Evolutionary conservation across 78 protist genomes (phyloP).

Genomic region (Dictyostelium intermedium): DNA sequence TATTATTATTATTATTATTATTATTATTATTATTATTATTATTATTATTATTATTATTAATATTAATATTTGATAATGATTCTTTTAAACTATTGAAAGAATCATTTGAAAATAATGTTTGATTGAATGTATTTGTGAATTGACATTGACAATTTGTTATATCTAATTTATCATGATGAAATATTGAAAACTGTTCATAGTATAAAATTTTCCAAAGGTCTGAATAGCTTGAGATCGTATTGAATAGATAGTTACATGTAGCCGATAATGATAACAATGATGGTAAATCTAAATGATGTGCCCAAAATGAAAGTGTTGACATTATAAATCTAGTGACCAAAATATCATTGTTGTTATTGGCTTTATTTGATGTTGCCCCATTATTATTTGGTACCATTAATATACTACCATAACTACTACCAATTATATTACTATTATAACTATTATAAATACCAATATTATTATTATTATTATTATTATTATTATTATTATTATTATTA

Average conservation of each 20-base stretch:
- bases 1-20: constrained; percentile 2
- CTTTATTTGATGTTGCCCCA: background rate
- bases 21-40: background rate
- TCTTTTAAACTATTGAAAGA: background rate
- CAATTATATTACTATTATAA: background rate
- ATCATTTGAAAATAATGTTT: background rate
- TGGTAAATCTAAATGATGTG: constrained; percentile 30
- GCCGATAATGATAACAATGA: constrained; percentile 39
- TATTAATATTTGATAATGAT: background rate
- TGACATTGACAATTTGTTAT: constrained; percentile 12
- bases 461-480: background rate
- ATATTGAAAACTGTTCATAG: background rate
- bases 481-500: background rate
- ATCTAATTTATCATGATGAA: background rate
- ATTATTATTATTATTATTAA: background rate
- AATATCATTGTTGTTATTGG: background rate
- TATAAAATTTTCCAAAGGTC: constrained; percentile 55
- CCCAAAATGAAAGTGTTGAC: constrained; percentile 67
- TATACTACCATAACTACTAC: background rate
- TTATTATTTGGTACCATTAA: no score
- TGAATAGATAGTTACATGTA: constrained; percentile 46
- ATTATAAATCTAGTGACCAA: constrained; percentile 36
- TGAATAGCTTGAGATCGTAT: constrained; percentile 23
- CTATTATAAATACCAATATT: background rate
- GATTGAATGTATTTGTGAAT: background rate